Evolutionary conservation across 768 basidiomycete species (phyloP).

Genomic region (Rhizopogon sp.): DNA sequence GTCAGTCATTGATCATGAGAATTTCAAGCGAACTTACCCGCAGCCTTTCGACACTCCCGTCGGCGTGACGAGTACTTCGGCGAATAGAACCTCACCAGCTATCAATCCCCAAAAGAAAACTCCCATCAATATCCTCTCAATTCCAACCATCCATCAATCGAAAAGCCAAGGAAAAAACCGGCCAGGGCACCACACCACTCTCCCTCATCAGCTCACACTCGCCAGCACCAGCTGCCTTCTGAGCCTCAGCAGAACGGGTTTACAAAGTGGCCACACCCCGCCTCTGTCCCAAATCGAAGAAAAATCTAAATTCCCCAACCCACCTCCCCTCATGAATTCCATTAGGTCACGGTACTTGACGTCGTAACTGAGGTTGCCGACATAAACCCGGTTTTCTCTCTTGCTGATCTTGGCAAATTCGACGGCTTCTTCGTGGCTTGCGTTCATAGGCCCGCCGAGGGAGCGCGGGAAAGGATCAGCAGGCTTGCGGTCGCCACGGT

Average conservation of each 20-base stretch:
- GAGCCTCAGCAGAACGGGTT: slow-evolving; percentile 32
- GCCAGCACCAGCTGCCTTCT: slow-evolving; percentile 25
- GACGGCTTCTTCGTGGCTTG: slow-evolving; percentile 87
- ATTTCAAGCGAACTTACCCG: slow-evolving; percentile 63
- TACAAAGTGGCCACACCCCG: slow-evolving; percentile 26
- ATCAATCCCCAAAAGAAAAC: slow-evolving; percentile 84
- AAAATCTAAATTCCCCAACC: slow-evolving; percentile 76
- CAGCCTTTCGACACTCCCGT: slow-evolving; percentile 98
- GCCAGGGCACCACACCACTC: slow-evolving; percentile 35
- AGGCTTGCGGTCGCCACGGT: slow-evolving; percentile 56
- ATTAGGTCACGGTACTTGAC: slow-evolving; percentile 98
- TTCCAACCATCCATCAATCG: slow-evolving; percentile 48
- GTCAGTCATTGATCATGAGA: slow-evolving; percentile 1
- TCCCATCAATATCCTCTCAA: slow-evolving; percentile 92
- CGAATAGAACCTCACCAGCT: slow-evolving; percentile 99
- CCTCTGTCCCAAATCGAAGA: slow-evolving; percentile 36
- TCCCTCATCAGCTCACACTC: slow-evolving; percentile 33
- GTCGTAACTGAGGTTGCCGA: slow-evolving; percentile 98
- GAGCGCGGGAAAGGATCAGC: slow-evolving; percentile 71
- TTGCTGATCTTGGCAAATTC: slow-evolving; percentile 96
- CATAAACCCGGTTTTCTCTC: slow-evolving; percentile 97
- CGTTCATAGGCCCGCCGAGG: slow-evolving; percentile 86
- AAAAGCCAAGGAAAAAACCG: slow-evolving; percentile 36
- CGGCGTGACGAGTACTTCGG: slow-evolving; percentile 97
- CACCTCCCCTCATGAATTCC: slow-evolving; percentile 99